phyloP scores from a whole-genome alignment of 495 filamentous ascomycete species.

The Antarctomyces pellizariae region DNA sequence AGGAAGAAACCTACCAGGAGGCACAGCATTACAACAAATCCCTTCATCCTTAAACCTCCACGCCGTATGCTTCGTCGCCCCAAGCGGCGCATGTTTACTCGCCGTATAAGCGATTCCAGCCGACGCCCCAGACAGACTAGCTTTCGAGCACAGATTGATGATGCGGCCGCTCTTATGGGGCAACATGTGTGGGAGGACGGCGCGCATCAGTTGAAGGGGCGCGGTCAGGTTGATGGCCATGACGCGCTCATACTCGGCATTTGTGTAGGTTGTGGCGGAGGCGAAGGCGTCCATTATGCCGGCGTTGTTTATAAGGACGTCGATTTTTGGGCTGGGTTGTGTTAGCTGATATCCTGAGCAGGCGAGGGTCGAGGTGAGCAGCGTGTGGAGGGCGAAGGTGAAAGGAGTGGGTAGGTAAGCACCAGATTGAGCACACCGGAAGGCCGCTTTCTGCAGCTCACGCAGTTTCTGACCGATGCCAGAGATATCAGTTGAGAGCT shows the following conservation, averaged over 20 bases:
- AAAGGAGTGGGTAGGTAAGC: background rate
- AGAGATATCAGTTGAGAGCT: background rate
- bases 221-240: constrained; percentile 17
- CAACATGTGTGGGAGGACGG: constrained; percentile 16
- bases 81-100: constrained; percentile 16
- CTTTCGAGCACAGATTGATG: constrained; percentile 19
- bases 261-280: constrained; percentile 14
- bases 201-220: constrained; percentile 17
- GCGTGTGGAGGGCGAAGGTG: background rate
- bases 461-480: background rate
- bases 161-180: constrained; percentile 16
- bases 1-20: constrained; percentile 10
- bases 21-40: constrained; percentile 14
- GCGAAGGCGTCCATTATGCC: constrained; percentile 18
- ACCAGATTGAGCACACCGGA: no score
- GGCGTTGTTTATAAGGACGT: constrained; percentile 19
- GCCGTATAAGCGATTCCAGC: constrained; percentile 20
- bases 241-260: constrained; percentile 14
- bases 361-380: background rate
- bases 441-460: background rate
- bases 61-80: constrained; percentile 21
- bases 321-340: constrained; percentile 8
- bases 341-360: background rate
- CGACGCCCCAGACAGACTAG: constrained; percentile 15
- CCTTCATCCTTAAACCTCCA: constrained; percentile 19